Evolutionary conservation across 441 rosid genomes (phyloP).

Genomic region (Gossypium davidsonii): DNA sequence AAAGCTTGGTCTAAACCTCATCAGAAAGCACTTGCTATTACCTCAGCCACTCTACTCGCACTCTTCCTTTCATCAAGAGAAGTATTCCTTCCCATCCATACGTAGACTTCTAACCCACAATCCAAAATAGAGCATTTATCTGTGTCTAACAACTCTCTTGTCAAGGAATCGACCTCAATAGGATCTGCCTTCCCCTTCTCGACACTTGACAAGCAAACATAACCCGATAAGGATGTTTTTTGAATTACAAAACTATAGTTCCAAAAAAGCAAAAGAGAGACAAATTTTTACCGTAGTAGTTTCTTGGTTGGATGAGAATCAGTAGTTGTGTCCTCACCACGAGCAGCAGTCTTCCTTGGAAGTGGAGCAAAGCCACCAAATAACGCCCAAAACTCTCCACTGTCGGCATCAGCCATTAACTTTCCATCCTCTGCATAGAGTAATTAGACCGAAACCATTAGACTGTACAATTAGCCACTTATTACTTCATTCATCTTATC

Average conservation of each 20-base stretch:
- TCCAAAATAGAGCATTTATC: conserved; percentile 77
- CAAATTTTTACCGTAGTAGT: conserved; percentile 41
- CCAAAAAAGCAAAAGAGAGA: background rate
- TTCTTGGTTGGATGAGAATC: conserved; percentile 42
- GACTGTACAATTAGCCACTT: conserved; percentile 1
- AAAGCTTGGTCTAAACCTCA: background rate
- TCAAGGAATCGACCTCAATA: conserved; percentile 60
- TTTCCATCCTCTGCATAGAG: conserved; percentile 74
- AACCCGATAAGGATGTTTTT: conserved; percentile 20
- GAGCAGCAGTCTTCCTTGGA: conserved; percentile 58
- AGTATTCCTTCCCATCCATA: conserved; percentile 85
- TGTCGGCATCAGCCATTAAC: conserved; percentile 98
- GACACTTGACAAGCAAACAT: conserved; percentile 48
- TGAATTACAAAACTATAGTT: background rate
- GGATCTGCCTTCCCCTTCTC: conserved; percentile 72
- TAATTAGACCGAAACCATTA: conserved; percentile 13
- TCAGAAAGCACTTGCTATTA: conserved; percentile 19
- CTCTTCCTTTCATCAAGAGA: conserved; percentile 79
- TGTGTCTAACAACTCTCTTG: conserved; percentile 69
- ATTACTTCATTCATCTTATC: background rate
- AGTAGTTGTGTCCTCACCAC: conserved; percentile 38
- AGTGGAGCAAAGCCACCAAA: conserved; percentile 99
- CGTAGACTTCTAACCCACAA: conserved; percentile 73
- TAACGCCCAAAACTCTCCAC: conserved; percentile 95
- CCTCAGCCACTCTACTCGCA: conserved; percentile 82